These are phyloP conservation scores for Agroathelia rolfsii DNA, from an alignment of 1,284 basidiomycete genomes.

Conservation along the genomic window DNA sequence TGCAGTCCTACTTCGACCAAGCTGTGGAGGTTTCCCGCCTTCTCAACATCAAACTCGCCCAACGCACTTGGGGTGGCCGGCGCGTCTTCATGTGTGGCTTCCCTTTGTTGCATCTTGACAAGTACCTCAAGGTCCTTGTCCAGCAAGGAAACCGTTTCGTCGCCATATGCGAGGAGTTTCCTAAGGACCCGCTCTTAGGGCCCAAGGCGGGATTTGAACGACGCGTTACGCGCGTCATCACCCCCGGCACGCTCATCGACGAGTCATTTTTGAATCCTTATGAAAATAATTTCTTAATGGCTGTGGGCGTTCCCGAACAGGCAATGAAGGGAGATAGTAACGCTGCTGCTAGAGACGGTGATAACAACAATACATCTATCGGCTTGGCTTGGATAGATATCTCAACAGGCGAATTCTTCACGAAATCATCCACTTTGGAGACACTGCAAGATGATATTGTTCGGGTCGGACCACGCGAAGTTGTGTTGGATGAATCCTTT, in stretches of 20 bases:
- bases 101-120: slow-evolving; percentile 77
- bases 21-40: slow-evolving; percentile 69
- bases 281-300: slow-evolving; percentile 83
- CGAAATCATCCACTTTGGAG: slow-evolving; percentile 46
- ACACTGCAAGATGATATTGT: slow-evolving; percentile 75
- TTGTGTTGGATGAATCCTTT: slow-evolving; percentile 57
- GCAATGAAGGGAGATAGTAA: no score
- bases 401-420: slow-evolving; percentile 91
- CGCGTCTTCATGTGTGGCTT: slow-evolving; percentile 82
- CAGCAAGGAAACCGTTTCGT: slow-evolving; percentile 77
- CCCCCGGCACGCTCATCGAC: slow-evolving; percentile 87
- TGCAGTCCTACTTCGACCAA: slow-evolving; percentile 88
- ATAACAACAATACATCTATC: slow-evolving; percentile 15
- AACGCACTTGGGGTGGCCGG: slow-evolving; percentile 59
- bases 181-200: slow-evolving; percentile 30
- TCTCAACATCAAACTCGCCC: slow-evolving; percentile 75
- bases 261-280: slow-evolving; percentile 78
- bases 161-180: slow-evolving; percentile 88
- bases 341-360: slow-evolving; percentile 8
- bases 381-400: slow-evolving; percentile 90
- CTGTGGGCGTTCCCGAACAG: slow-evolving; percentile 34
- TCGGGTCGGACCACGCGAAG: slow-evolving; percentile 73
- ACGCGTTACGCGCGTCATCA: slow-evolving; percentile 77
- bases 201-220: slow-evolving; percentile 55
- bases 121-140: slow-evolving; percentile 78